phyloP scores from a whole-genome alignment of 257 asterid genomes.

The Mentha longifolia region DNA sequence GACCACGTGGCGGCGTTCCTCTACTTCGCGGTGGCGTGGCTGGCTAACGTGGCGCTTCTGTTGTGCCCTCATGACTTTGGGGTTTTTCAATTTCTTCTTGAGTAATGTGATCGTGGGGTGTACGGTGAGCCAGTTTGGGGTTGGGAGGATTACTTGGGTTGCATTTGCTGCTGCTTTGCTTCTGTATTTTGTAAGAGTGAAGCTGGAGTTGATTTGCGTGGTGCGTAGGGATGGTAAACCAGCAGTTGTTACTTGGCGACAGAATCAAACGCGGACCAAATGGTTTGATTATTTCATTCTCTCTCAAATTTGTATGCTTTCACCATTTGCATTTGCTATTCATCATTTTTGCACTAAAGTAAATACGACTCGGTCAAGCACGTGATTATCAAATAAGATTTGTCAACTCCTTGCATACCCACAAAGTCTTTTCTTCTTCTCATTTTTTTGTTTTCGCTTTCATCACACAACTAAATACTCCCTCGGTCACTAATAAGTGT shows the following conservation, averaged over 20 bases:
- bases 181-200: conserved; percentile 19
- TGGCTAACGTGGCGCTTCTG: conserved; percentile 23
- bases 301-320: no score
- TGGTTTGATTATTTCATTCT: neutral
- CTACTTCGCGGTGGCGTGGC: conserved; percentile 37
- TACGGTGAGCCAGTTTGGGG: conserved; percentile 33
- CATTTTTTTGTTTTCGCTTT: no score
- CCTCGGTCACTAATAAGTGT: no score
- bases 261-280: neutral
- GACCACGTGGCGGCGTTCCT: conserved; percentile 31
- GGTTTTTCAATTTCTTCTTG: conserved; percentile 29
- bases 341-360: no score
- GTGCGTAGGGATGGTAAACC: neutral
- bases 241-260: conserved; percentile 15
- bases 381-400: no score
- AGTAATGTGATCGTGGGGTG: conserved; percentile 37
- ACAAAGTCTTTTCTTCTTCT: no score
- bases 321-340: no score
- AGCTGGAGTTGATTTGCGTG: conserved; percentile 13
- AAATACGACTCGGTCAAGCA: no score
- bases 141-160: conserved; percentile 32
- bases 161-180: conserved; percentile 20
- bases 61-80: conserved; percentile 13
- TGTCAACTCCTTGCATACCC: no score
- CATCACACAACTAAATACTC: no score